Evolutionary conservation across 768 basidiomycete genomes (phyloP).

Genomic region (Panus rudis): DNA sequence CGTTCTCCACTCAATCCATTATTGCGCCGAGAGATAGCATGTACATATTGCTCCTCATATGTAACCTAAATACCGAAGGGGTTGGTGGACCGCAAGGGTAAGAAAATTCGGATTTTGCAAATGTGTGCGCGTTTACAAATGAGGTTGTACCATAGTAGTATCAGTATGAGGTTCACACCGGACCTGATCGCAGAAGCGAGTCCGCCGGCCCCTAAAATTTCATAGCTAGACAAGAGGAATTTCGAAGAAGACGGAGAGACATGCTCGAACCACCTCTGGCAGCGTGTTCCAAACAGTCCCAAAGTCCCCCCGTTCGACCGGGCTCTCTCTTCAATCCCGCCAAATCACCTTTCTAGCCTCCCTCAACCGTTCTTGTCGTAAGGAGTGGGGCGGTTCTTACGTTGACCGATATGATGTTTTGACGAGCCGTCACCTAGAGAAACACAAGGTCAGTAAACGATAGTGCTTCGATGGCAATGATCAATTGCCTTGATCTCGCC

Average conservation of each 20-base stretch:
- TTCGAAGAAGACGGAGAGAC: conserved; percentile 23
- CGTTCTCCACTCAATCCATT: not conserved
- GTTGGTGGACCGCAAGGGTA: too few species aligned
- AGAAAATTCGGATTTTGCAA: too few species aligned
- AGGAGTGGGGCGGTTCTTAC: too few species aligned
- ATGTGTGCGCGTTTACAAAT: too few species aligned
- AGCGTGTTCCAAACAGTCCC: conserved; percentile 66
- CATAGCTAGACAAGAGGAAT: not conserved
- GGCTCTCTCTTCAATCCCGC: conserved; percentile 71
- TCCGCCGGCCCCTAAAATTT: conserved; percentile 58
- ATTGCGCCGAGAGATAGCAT: not conserved
- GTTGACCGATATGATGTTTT: too few species aligned
- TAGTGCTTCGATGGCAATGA: too few species aligned
- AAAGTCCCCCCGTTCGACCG: conserved; percentile 50
- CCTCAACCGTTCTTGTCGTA: conserved; percentile 61
- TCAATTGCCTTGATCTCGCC: too few species aligned
- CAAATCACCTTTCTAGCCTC: conserved; percentile 75
- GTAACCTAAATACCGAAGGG: conserved; percentile 49
- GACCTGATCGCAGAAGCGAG: conserved; percentile 79
- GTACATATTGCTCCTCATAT: not conserved
- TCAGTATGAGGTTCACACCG: conserved; percentile 71
- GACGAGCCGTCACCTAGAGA: too few species aligned
- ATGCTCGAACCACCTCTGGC: conserved; percentile 63
- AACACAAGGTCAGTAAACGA: too few species aligned
- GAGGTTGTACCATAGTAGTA: conserved; percentile 67